Evolutionary conservation across 257 asterid species (phyloP).

Genomic region (Asclepias syriaca): DNA sequence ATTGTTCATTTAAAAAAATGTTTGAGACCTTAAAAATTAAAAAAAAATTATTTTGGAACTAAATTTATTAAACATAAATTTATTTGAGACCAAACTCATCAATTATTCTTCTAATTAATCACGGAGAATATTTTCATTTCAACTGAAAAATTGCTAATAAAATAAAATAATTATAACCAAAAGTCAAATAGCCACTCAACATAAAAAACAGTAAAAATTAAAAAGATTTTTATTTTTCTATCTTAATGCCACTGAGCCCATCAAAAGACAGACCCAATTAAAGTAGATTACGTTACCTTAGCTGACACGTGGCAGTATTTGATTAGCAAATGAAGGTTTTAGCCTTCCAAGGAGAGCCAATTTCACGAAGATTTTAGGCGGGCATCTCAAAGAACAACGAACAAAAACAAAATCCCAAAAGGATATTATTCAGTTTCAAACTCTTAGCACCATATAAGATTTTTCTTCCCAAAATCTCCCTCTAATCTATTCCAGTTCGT

Average conservation of each 20-base stretch:
- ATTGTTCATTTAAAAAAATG: no score
- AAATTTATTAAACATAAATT: no score
- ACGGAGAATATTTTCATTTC: no score
- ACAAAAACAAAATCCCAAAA: background rate
- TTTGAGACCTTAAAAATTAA: no score
- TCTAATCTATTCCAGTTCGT: background rate
- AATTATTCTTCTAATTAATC: no score
- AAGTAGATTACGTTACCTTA: background rate
- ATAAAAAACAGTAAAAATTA: no score
- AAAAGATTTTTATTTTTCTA: no score
- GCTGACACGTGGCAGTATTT: constrained; percentile 1
- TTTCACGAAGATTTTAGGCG: constrained; percentile 9
- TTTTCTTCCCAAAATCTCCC: constrained; percentile 6
- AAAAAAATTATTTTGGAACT: no score
- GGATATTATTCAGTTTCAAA: constrained; percentile 3
- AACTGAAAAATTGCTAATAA: no score
- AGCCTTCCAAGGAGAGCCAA: constrained; percentile 12
- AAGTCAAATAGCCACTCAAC: no score
- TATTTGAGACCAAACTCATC: no score
- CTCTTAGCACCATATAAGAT: constrained; percentile 12
- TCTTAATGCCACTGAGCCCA: background rate
- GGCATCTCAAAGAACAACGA: constrained; percentile 9
- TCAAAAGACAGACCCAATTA: background rate
- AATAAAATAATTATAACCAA: no score
- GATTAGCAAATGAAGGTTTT: background rate